Conservation (phyloP, 768 basidiomycete species). For the Auricularia cornea region DNA sequence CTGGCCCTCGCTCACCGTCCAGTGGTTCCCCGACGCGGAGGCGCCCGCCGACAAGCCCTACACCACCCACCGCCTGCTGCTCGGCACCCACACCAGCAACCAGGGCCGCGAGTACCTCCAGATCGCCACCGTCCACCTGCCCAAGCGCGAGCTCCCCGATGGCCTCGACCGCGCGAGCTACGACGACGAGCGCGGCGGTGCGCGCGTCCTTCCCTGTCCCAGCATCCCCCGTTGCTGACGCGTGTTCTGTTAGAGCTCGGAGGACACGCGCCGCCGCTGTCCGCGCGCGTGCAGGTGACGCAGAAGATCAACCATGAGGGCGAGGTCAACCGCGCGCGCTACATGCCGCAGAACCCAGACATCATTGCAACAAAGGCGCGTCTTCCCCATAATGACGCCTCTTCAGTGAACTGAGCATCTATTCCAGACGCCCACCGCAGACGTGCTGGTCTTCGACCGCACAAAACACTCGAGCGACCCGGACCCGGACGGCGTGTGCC, state of each 20-base stretch:
- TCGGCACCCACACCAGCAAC: constrained; percentile 95
- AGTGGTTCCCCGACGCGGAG: constrained; percentile 98
- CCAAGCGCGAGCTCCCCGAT: constrained; percentile 64
- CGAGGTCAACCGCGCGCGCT: constrained; percentile 94
- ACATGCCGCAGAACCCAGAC: constrained; percentile 99
- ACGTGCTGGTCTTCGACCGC: constrained; percentile 91
- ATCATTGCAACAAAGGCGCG: constrained; percentile 82
- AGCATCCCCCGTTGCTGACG: neutral
- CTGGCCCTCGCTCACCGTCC: constrained; percentile 96
- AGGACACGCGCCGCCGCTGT: constrained; percentile 77
- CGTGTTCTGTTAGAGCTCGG: constrained; percentile 58
- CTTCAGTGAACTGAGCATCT: neutral
- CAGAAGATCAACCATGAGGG: constrained; percentile 93
- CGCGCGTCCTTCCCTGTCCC: constrained; percentile 9
- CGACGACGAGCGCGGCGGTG: constrained; percentile 78
- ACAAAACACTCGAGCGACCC: constrained; percentile 96
- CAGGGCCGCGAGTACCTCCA: constrained; percentile 92
- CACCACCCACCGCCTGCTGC: constrained; percentile 85
- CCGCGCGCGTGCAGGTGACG: constrained; percentile 79
- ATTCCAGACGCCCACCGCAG: constrained; percentile 62
- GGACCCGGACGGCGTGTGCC: constrained; percentile 72
- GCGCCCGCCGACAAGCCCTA: constrained; percentile 89
- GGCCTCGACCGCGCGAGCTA: constrained; percentile 72
- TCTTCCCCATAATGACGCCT: neutral
- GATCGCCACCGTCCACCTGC: constrained; percentile 90